Evolutionary conservation across 164 flowering plant genomes (phyloP), one percentile per base, ranked within the genome.

Genomic region (Aristolochia californica): DNA sequence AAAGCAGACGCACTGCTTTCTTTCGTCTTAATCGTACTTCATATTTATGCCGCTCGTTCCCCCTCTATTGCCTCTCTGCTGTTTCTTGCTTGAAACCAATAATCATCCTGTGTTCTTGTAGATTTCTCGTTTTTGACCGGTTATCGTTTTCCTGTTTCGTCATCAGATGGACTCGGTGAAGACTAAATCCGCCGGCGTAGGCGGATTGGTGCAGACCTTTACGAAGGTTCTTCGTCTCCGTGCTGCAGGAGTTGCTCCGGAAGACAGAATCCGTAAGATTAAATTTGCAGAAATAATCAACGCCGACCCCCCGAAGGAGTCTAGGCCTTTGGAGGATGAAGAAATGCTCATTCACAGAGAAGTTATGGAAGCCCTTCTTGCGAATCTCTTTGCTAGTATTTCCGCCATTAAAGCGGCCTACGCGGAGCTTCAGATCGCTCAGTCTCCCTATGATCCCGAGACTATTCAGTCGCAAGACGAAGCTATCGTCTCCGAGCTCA

Each of bases 371-470:
- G 95, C 93, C 1, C 55, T 91, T 10, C 59, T 80, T 0, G 88
- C 96, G 0, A 83, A 79, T 74, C 80, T 91, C 20, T 91, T 91
- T 38, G 96, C 98, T 2, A 70, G 77, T 15, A 45, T 80, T 45
- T 84, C 96, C 0, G 65, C 95, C 5, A 73, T 86, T 44, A 91
- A 91, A 68, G 98, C 96, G 18, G 84, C 90, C n/a, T 91, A 91
- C 55, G 96, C 95, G 0, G 87, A 91, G 88, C 79, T 91, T 0
- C 98, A 91, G 58, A 61, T 70, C 50, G 90, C 91, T 25, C 98
- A 91, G 78, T 72, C 71, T 25, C 98, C 98, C 7, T 91, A 88
- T 72, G 72, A 82, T 59, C 59, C 67, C 28, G 79, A 73, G 0
- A 83, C 80, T 5, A 79, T 91, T 43, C 96, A 83, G 38, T 56